These are phyloP conservation scores for Hyphopichia buzzinii DNA, from an alignment of 1,139 yeast genomes.

Conservation along the genomic window DNA sequence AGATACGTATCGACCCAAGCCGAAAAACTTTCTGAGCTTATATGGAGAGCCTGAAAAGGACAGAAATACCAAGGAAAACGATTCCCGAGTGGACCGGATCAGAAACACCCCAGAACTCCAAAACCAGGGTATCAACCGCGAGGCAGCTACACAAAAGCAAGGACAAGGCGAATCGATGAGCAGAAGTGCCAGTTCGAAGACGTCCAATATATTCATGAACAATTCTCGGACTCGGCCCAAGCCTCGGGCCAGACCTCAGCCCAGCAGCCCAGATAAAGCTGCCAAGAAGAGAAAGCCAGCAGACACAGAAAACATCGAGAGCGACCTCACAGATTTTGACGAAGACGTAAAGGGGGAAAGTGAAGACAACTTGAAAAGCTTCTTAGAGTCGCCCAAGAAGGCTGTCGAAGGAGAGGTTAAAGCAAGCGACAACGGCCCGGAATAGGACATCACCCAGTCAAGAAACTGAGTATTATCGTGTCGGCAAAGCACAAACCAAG, in stretches of 20 bases:
- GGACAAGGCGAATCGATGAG: not conserved
- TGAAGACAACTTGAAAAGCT: conserved; percentile 12
- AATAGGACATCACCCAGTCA: too few relatives aligned
- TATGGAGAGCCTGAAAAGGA: not conserved
- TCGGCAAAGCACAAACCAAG: too few relatives aligned
- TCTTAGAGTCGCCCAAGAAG: too few relatives aligned
- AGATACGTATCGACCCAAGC: not conserved
- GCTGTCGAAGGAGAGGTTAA: too few relatives aligned
- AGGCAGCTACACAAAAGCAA: not conserved
- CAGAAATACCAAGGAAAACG: not conserved
- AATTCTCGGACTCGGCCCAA: conserved; percentile 3
- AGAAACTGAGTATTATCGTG: too few relatives aligned
- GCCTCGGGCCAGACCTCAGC: not conserved
- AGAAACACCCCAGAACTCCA: not conserved
- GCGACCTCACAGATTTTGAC: conserved; percentile 24
- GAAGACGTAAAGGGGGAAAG: conserved; percentile 16
- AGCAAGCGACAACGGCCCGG: too few relatives aligned
- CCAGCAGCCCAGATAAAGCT: conserved; percentile 3
- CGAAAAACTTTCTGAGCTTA: not conserved
- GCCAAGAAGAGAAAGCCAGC: conserved; percentile 7
- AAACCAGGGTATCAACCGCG: not conserved
- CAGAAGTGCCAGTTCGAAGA: conserved; percentile 1
- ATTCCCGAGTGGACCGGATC: not conserved
- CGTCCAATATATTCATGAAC: conserved; percentile 6
- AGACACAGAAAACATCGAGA: conserved; percentile 14